Evolutionary conservation across 805 yeast genomes (phyloP), one percentile per base, ranked within the genome.

Genomic region (Starmerella potacharoeniae): DNA sequence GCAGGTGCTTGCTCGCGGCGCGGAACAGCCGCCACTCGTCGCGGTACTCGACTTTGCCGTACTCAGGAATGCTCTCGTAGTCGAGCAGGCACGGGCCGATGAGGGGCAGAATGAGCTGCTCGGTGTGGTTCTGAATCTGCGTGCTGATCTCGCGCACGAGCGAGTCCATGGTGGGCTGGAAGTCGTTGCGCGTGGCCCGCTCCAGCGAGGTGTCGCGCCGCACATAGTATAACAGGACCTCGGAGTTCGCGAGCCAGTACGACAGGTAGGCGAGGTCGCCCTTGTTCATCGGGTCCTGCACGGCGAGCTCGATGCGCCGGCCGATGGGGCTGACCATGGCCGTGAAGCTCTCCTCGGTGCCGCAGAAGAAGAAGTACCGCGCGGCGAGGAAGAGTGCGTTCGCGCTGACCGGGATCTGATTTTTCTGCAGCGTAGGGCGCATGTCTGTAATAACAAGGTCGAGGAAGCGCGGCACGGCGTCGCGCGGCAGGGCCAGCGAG

Each of bases 241-340:
- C 85, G 46, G 85, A 66, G 30, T 85, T 83, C 5, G 95, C 82
- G 39, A 93, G 77, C 97, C 97, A 93, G 67, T 88, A 91, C 51
- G 95, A 83, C 58, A 70, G 49, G 52, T 61, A 68, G n/a, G 73
- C 71, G 56, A 73, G 63, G 53, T 74, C 77, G 16, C 66, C 65
- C 7, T 33, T 11, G 13, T 43, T 50, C 22, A 59, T 60, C 48
- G 67, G 68, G n/a, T 64, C 63, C 41, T 64, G 63, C n/a, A 67
- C 64, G 3, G 61, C 65, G 7, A 66, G 60, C 40, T 63, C 58
- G 47, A 73, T 69, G 8, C 74, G 67, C 7, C 68, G 62, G 11
- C 65, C 58, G 4, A 63, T 60, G 5, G 73, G 71, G 14, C 58
- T 53, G 37, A 72, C 49, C 17, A 74, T 60, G 5, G 56, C 60